Evolutionary conservation across 2,329 filamentous ascomycete genomes (phyloP).

Genomic region (Pseudofabraea citricarpa): DNA sequence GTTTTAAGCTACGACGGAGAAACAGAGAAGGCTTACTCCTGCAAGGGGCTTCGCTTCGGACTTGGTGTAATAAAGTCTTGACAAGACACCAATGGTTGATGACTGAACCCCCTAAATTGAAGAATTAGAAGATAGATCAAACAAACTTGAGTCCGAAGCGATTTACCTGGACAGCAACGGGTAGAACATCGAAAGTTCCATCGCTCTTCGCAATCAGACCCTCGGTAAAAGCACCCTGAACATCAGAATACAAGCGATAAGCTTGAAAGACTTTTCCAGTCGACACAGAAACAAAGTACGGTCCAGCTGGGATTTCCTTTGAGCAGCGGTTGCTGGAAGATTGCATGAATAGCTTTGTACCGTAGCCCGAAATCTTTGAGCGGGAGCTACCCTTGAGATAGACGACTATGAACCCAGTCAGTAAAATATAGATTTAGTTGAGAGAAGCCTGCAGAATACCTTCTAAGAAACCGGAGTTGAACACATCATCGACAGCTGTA

Average conservation of each 20-base stretch:
- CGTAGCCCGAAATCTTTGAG: slow-evolving; percentile 6
- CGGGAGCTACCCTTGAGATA: background rate
- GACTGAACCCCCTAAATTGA: slow-evolving; percentile 29
- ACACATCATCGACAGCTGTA: slow-evolving; percentile 5
- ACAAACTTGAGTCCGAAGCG: background rate
- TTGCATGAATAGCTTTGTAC: slow-evolving; percentile 18
- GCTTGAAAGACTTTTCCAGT: slow-evolving; percentile 41
- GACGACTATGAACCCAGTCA: background rate
- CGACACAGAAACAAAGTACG: slow-evolving; percentile 41
- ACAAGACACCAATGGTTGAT: slow-evolving; percentile 49
- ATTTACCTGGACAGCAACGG: slow-evolving; percentile 30
- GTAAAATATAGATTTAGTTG: background rate
- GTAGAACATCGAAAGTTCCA: slow-evolving; percentile 37
- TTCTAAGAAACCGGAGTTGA: slow-evolving; percentile 3
- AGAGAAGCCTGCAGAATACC: background rate
- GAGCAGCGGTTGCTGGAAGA: slow-evolving; percentile 7
- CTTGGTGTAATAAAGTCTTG: slow-evolving; percentile 52
- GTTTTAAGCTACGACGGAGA: background rate
- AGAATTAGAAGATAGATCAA: background rate
- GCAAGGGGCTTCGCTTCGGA: slow-evolving; percentile 35
- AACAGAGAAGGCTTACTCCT: slow-evolving; percentile 37
- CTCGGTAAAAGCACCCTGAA: slow-evolving; percentile 44
- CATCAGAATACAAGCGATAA: slow-evolving; percentile 44
- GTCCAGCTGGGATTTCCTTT: slow-evolving; percentile 34
- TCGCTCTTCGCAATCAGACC: slow-evolving; percentile 31